These are phyloP conservation scores for Salix purpurea DNA, from an alignment of 345 rosid species.

Conservation along the genomic window DNA sequence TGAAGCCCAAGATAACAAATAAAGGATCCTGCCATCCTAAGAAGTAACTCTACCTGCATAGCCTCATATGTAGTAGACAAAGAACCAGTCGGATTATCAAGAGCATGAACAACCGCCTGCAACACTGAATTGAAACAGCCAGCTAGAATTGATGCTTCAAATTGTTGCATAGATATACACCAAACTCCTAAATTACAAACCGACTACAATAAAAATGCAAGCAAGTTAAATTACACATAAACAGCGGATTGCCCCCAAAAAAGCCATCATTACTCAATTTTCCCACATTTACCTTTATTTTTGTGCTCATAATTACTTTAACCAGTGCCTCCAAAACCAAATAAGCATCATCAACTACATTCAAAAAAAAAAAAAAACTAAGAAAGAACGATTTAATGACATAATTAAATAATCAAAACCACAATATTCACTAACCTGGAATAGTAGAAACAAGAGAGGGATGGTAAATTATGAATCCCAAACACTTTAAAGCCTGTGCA, in stretches of 20 bases:
- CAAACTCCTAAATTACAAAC: constrained; percentile 52
- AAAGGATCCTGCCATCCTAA: background rate
- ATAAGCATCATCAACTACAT: constrained; percentile 30
- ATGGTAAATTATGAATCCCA: constrained; percentile 54
- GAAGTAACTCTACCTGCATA: constrained; percentile 35
- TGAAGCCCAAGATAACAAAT: background rate
- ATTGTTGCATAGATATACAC: constrained; percentile 60
- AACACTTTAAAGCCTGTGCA: constrained; percentile 56
- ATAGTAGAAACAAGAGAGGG: constrained; percentile 35
- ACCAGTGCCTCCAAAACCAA: constrained; percentile 35
- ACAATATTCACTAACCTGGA: constrained; percentile 26
- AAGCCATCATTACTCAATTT: background rate
- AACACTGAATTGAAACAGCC: constrained; percentile 32
- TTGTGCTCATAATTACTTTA: constrained; percentile 34
- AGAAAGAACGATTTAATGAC: background rate
- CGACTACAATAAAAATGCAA: constrained; percentile 31
- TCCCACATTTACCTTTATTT: constrained; percentile 37
- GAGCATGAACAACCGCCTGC: constrained; percentile 46
- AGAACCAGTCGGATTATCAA: constrained; percentile 58
- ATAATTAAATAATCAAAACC: background rate
- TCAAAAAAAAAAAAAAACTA: background rate
- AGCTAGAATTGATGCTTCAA: constrained; percentile 26
- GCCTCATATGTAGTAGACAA: constrained; percentile 59
- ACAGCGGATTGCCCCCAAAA: background rate
- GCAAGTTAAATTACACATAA: constrained; percentile 4